Base-by-base conservation (phyloP, 164 flowering plant genomes). In the Magnolia officinalis region DNA sequence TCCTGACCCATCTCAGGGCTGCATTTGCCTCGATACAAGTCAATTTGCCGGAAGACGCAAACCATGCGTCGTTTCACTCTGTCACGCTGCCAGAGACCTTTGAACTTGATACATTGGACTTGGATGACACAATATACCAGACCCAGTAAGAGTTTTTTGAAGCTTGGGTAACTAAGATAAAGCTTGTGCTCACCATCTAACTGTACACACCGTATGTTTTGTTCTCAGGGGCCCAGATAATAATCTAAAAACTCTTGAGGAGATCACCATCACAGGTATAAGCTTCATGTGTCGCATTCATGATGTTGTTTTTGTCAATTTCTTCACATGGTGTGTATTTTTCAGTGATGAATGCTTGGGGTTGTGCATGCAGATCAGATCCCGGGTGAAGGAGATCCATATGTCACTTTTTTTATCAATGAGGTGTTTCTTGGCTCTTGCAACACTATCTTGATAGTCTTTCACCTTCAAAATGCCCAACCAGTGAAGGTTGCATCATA, bases 221-320 rank as follows among this genome's bases (percentile, higher is more conserved):
- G 16, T 64, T 75, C 26, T 65, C 82, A 93, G 97, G 83, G 37
- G 4, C 74, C 78, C 71, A n/a, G 93, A 92, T 81, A 77, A 75
- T 80, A 93, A 89, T 88, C 83, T 83, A 9, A 87, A 79, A 84
- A 81, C 81, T 78, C 78, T 18, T 2, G 98, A 94, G 55, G 97
- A 94, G 11, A 96, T 96, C 20, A 96, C 98, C 6, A 80, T 94
- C 10, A 59, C 81, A 88, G 98, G 98, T 95, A 64, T 59, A 49
- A 37, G 11, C 4, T 55, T 77, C 18, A 37, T 31, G 13, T 11
- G 8, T 66, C 9, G 1, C 23, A 8, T 67, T 18, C 67, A 13
- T n/a, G 63, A 67, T 50, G 16, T 18, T 75, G 18, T 67, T 9
- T 23, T 67, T 51, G 16, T 31, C 72, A 52, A 29, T 8, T 2